Percentiles rank a stretch among this genome's conserved stretches.
Conservation (phyloP, 202 grass and related monocot genomes). For the Setaria italica region DNA sequence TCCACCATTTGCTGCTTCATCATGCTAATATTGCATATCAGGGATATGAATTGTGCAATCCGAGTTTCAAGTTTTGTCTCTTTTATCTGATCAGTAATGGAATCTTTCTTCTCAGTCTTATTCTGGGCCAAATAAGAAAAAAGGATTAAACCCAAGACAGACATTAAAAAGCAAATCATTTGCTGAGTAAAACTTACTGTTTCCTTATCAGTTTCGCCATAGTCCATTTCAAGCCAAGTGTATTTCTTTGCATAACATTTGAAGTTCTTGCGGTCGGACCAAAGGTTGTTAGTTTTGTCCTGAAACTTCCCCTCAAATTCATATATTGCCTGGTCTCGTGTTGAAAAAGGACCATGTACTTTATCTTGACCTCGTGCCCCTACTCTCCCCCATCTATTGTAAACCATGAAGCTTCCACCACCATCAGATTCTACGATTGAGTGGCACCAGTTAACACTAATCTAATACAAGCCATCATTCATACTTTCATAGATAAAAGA, state of each 20-base stretch:
- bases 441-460: conserved; percentile 20
- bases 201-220: conserved; percentile 70
- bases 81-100: conserved; percentile 61
- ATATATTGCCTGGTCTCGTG: conserved; percentile 56
- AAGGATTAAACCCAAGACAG: conserved; percentile 37
- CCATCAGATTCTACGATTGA: conserved; percentile 82
- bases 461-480: conserved; percentile 19
- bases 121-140: conserved; percentile 45
- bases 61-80: conserved; percentile 82
- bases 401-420: conserved; percentile 81
- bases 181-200: conserved; percentile 60
- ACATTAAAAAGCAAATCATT: conserved; percentile 25
- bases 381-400: conserved; percentile 98
- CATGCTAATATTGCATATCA: conserved; percentile 95
- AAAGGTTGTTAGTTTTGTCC: conserved; percentile 81
- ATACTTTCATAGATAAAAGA: background rate
- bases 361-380: conserved; percentile 81
- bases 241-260: conserved; percentile 64
- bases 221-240: conserved; percentile 94
- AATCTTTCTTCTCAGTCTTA: conserved; percentile 41
- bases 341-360: conserved; percentile 68
- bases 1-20: conserved; percentile 99
- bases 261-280: conserved; percentile 73
- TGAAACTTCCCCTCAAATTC: conserved; percentile 83
- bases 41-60: conserved; percentile 83